These are phyloP conservation scores for Hymenoscyphus fraxineus DNA, from an alignment of 2,329 filamentous ascomycete species.

Conservation along the genomic window DNA sequence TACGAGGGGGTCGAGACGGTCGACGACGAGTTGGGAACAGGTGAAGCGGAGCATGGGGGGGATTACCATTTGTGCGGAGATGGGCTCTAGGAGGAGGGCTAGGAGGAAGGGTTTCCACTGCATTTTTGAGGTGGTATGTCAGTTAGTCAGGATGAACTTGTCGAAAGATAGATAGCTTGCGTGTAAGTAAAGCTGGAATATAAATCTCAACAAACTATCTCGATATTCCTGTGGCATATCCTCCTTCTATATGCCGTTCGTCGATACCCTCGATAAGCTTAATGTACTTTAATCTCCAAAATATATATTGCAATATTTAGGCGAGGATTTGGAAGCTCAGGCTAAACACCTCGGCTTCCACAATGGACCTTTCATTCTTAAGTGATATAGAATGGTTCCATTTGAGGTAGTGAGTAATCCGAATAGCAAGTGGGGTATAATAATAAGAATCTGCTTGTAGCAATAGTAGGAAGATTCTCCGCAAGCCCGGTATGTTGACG, in stretches of 20 bases:
- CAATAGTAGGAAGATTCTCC: not conserved
- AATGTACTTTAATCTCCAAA: constrained; percentile 15
- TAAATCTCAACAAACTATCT: not conserved
- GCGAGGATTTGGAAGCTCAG: constrained; percentile 12
- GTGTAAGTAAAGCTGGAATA: too few species aligned
- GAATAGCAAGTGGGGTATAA: not conserved
- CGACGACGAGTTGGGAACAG: constrained; percentile 20
- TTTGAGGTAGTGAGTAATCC: not conserved
- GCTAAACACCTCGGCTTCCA: not conserved
- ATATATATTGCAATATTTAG: constrained; percentile 20
- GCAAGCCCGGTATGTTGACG: not conserved
- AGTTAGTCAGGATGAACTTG: not conserved
- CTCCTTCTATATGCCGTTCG: constrained; percentile 16
- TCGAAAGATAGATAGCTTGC: too few species aligned
- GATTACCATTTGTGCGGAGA: constrained; percentile 11
- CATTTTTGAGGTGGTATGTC: constrained; percentile 15
- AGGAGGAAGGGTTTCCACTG: constrained; percentile 13
- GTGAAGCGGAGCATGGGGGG: constrained; percentile 19
- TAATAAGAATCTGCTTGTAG: not conserved
- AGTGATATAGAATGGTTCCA: not conserved
- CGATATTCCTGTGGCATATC: not conserved
- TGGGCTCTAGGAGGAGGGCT: constrained; percentile 12
- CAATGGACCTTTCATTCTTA: not conserved
- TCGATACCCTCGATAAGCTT: constrained; percentile 8
- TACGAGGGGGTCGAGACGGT: constrained; percentile 19